These are phyloP conservation scores for Pseudovirgaria hyperparasitica DNA, from an alignment of 2,329 filamentous ascomycete genomes.

Conservation along the genomic window DNA sequence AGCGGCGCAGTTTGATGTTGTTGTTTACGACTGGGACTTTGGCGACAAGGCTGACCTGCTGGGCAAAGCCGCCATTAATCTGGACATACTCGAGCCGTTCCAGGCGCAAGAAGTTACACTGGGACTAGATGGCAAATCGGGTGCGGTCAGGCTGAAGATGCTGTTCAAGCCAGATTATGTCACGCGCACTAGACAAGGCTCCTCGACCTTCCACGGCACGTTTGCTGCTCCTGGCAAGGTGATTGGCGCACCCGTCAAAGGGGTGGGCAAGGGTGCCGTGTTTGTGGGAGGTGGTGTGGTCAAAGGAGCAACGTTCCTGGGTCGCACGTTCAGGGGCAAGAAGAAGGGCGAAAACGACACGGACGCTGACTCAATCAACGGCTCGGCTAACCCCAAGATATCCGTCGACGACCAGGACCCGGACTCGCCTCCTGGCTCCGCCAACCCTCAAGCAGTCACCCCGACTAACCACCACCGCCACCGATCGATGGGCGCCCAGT, in stretches of 20 bases:
- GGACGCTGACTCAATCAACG: conserved; percentile 24
- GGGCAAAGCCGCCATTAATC: conserved; percentile 62
- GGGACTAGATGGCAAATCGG: conserved; percentile 77
- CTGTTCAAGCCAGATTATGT: conserved; percentile 92
- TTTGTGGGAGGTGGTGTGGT: conserved; percentile 66
- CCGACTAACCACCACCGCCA: conserved; percentile 18
- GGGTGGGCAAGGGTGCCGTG: conserved; percentile 63
- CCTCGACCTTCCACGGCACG: conserved; percentile 83
- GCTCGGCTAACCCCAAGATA: conserved; percentile 14
- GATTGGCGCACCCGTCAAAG: conserved; percentile 91
- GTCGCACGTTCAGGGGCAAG: conserved; percentile 65
- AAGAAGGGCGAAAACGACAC: conserved; percentile 41
- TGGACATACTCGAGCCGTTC: conserved; percentile 77
- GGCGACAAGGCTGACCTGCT: conserved; percentile 86
- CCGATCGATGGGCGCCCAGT: conserved; percentile 21
- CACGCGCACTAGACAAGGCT: conserved; percentile 72
- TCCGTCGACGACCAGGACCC: conserved; percentile 15
- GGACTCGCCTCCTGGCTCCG: too few relatives aligned
- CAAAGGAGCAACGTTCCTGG: conserved; percentile 83
- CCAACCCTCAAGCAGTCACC: conserved; percentile 4
- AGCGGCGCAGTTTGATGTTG: conserved; percentile 67
- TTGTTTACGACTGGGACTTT: conserved; percentile 93
- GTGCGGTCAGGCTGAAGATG: conserved; percentile 67
- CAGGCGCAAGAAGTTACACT: conserved; percentile 62
- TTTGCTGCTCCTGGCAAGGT: conserved; percentile 82